A percentile compares a stretch with the other conserved stretches of the same genome.
Conservation (phyloP, 1,284 basidiomycete species). For the Ustilago nuda region DNA sequence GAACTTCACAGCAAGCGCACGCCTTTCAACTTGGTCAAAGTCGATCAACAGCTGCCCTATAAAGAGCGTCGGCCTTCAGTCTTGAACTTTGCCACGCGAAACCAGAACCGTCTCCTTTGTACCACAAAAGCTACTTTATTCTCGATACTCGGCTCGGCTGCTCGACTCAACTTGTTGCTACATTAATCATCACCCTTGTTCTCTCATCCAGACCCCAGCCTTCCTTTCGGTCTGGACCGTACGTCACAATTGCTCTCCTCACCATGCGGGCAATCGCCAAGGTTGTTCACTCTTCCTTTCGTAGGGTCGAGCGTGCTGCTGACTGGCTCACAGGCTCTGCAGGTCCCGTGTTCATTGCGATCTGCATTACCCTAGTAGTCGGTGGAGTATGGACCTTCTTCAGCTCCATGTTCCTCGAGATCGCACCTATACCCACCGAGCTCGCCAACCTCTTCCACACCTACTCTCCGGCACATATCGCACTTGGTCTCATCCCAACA, state of each 20-base stretch:
- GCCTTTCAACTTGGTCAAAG: too few species aligned
- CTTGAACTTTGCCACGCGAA: too few species aligned
- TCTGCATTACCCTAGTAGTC: conserved; percentile 78
- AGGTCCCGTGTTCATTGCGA: conserved; percentile 84
- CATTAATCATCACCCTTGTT: background rate
- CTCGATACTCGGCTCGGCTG: too few species aligned
- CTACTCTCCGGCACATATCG: conserved; percentile 56
- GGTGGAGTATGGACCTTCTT: conserved; percentile 81
- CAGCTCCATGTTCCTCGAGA: conserved; percentile 49
- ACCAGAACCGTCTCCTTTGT: too few species aligned
- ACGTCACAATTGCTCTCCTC: background rate
- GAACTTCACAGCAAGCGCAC: too few species aligned
- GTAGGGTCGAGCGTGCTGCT: conserved; percentile 79
- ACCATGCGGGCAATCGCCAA: conserved; percentile 66
- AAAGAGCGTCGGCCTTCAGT: too few species aligned
- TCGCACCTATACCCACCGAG: conserved; percentile 50
- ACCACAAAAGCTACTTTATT: too few species aligned
- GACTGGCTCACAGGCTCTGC: conserved; percentile 88
- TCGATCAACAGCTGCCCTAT: too few species aligned
- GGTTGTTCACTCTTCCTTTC: conserved; percentile 85
- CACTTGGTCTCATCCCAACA: conserved; percentile 52
- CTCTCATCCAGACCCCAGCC: background rate
- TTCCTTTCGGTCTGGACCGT: background rate
- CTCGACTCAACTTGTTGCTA: background rate
- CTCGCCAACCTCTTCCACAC: conserved; percentile 52